Evolutionary conservation across 2,329 filamentous ascomycete species (phyloP), one percentile per base, ranked within the genome.

Genomic region (Aspergillus alliaceus): DNA sequence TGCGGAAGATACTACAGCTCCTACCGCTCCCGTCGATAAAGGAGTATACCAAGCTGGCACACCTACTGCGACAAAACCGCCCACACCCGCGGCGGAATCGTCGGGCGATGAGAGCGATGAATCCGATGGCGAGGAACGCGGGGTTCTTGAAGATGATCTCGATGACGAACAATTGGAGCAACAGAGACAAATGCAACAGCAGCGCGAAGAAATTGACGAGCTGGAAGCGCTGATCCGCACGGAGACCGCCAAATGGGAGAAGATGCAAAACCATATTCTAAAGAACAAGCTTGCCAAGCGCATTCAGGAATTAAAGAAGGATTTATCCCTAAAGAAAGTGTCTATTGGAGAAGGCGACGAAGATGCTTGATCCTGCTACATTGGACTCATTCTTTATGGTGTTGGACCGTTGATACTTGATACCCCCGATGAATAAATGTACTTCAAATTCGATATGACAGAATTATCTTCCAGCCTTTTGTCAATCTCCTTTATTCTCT

Each of bases 161-260:
- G 76, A 78, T 42, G 76, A 79, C n/a, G 77, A 79, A 40, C 72
- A 76, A 25, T 62, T 73, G 18, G 76, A 76, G 60, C 71, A 70
- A 57, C 75, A 73, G 53, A 75, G 69, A 25, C 73, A 77, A 44
- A 62, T 76, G 31, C 75, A 78, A 56, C 74, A 79, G 55, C 75
- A 75, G 47, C 75, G 75, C 14, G 78, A 80, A 59, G 72, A 78
- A 55, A 76, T 80, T 56, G 70, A 67, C 1, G 77, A 79, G 51
- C 61, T 79, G 20, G 75, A 79, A 51, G 69, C 69, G 3, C 63
- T 75, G 31, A 74, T 78, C 39, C 68, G 69, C 11, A 64, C 70
- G 2, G 74, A 77, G 55, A 77, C 73, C 0, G 65, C 66, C 29
- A 70, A 72, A 42, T 77, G 74, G 71, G 74, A 78, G 63, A 67